Evolutionary conservation across 805 yeast species (phyloP), one percentile per base, ranked within the genome.

Genomic region (Yamadazyma insecticola): DNA sequence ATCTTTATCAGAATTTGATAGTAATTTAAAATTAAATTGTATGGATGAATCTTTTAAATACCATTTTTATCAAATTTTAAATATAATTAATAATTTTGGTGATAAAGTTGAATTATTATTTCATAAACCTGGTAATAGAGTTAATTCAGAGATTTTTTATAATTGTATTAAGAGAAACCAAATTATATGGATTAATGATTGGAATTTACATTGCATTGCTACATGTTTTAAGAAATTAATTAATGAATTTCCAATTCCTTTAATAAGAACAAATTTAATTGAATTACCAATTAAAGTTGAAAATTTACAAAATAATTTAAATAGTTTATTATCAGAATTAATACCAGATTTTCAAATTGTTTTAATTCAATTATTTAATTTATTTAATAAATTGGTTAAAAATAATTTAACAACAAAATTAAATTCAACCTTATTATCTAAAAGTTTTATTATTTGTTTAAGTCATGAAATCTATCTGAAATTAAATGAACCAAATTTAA

Each of bases 141-240:
- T 54, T 22, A 54, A 60, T 29, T 63, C 74, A 2, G 59, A 66
- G 29, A 63, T 76, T 13, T 50, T 76, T 26, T 55, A 60, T 30
- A 68, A 64, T 38, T 70, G 79, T 23, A 69, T 76, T 15, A 67
- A 63, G 20, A 53, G 82, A 19, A 70, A 72, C 46, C 84, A 77
- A 50, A 44, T 66, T 19, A 48, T 77, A 18, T 64, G 74, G 55
- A 57, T 77, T 22, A 63, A 63, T 32, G 81, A 77, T 47, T 78
- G 76, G 64, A 76, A 76, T 30, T 61, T 79, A 8, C 63, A 63
- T 38, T 64, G 71, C 30, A 64, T 74, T n/a, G 65, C 74, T 9
- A 63, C 73, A 19, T 53, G 56, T 13, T 63, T 63, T 47, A 70
- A 70, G 44, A 50, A 64, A 29, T 55, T 71, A 43, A 49, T 85